Percentiles rank a stretch among this genome's conserved stretches.
phyloP scores from a whole-genome alignment of 768 basidiomycete genomes.

The Leccinum uliginosum region DNA sequence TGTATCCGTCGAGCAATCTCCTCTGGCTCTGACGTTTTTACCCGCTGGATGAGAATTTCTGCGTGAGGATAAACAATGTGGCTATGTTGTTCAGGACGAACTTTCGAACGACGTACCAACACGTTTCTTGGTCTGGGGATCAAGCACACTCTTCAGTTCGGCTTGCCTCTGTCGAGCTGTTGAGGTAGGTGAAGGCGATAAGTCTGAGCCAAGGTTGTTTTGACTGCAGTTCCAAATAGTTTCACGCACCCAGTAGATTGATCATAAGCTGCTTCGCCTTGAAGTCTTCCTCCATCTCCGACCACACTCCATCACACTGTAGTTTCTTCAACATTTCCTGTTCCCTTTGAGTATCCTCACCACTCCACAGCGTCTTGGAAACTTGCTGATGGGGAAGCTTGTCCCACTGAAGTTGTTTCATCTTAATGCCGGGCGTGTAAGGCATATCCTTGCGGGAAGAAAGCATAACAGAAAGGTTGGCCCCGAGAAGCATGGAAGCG shows the following conservation, averaged over 20 bases:
- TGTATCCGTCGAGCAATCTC: slow-evolving; percentile 81
- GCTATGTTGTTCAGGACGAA: not conserved
- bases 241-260: slow-evolving; percentile 69
- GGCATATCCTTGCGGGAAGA: slow-evolving; percentile 79
- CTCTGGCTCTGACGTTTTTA: slow-evolving; percentile 79
- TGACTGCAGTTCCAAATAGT: not conserved
- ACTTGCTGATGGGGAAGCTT: slow-evolving; percentile 91
- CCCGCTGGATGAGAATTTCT: slow-evolving; percentile 93
- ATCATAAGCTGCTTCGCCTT: slow-evolving; percentile 93
- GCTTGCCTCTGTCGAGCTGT: slow-evolving; percentile 79
- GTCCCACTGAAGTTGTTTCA: slow-evolving; percentile 99
- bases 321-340: slow-evolving; percentile 79
- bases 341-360: slow-evolving; percentile 61
- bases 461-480: slow-evolving; percentile 52
- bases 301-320: slow-evolving; percentile 83
- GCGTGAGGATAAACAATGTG: not conserved
- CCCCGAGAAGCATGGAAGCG: slow-evolving; percentile 55
- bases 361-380: slow-evolving; percentile 80
- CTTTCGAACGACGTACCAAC: slow-evolving; percentile 60
- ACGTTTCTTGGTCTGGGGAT: slow-evolving; percentile 86
- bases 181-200: slow-evolving; percentile 10
- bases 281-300: slow-evolving; percentile 97
- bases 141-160: slow-evolving; percentile 87
- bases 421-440: slow-evolving; percentile 81
- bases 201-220: not conserved